Percentiles rank a stretch among this genome's conserved stretches.
Conservation (phyloP, 2,329 filamentous ascomycete genomes). For the Myriangium duriaei region DNA sequence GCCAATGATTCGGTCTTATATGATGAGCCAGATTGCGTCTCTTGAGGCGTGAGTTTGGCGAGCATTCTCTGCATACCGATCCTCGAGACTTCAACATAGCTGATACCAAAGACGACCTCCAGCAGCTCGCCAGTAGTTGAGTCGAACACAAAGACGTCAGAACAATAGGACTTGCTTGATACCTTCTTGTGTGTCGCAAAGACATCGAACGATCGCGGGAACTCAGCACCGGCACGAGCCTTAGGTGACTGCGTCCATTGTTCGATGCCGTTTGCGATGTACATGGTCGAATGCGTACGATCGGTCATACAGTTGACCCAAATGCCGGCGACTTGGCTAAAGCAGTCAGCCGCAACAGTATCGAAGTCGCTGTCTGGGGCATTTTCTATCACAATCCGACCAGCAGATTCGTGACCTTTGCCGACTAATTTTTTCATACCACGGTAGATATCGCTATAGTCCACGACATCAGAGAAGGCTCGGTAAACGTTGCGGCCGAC, state of each 20-base stretch:
- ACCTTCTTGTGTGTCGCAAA: not conserved
- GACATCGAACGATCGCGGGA: not conserved
- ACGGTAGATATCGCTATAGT: slow-evolving; percentile 23
- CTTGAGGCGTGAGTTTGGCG: too few species aligned
- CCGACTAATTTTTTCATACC: slow-evolving; percentile 12
- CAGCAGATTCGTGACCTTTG: not conserved
- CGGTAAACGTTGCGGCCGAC: slow-evolving; percentile 27
- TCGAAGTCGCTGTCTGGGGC: slow-evolving; percentile 16
- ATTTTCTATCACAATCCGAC: not conserved
- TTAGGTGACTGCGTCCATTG: slow-evolving; percentile 11
- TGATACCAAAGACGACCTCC: slow-evolving; percentile 23
- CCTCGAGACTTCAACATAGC: slow-evolving; percentile 14
- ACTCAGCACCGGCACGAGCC: not conserved
- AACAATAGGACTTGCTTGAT: slow-evolving; percentile 16
- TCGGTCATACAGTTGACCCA: slow-evolving; percentile 21
- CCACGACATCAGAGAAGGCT: slow-evolving; percentile 25
- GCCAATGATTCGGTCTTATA: too few species aligned
- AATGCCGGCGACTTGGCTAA: slow-evolving; percentile 24
- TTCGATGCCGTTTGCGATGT: slow-evolving; percentile 22
- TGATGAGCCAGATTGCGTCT: too few species aligned
- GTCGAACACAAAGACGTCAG: slow-evolving; percentile 26
- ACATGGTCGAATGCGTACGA: slow-evolving; percentile 17
- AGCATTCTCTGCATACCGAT: too few species aligned
- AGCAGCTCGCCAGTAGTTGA: slow-evolving; percentile 15
- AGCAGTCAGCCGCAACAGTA: slow-evolving; percentile 18